These are phyloP conservation scores for Asterochloris sp. DNA, from an alignment of 139 green algal species.

Conservation along the genomic window DNA sequence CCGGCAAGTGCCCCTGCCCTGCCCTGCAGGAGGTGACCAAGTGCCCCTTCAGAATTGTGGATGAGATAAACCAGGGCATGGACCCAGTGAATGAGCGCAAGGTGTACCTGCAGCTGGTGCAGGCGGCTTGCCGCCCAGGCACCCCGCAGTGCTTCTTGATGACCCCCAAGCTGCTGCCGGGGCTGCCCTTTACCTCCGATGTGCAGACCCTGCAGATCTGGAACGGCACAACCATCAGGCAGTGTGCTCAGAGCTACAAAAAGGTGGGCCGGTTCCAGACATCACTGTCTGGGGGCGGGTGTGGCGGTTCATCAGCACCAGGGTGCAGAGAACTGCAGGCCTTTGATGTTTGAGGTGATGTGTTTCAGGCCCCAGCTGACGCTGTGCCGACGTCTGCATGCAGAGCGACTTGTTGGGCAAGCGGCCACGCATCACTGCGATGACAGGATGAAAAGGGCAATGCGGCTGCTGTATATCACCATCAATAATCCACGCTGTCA, in stretches of 20 bases:
- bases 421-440: too few species aligned
- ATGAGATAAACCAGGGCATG: slow-evolving; percentile 99
- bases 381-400: too few species aligned
- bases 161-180: slow-evolving; percentile 95
- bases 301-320: too few species aligned
- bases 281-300: too few species aligned
- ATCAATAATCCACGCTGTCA: too few species aligned
- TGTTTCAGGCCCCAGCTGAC: too few species aligned
- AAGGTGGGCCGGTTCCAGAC: too few species aligned
- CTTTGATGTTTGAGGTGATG: too few species aligned
- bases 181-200: slow-evolving; percentile 72
- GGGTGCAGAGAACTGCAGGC: too few species aligned
- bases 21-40: slow-evolving; percentile 70
- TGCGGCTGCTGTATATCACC: too few species aligned
- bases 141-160: slow-evolving; percentile 94
- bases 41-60: slow-evolving; percentile 95
- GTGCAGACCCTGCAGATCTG: slow-evolving; percentile 80
- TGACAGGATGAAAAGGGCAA: too few species aligned
- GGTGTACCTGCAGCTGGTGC: slow-evolving; percentile 85
- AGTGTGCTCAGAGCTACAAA: neutral
- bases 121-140: slow-evolving; percentile 47
- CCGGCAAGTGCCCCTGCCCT: neutral
- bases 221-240: slow-evolving; percentile 60
- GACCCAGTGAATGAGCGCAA: slow-evolving; percentile 94
- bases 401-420: too few species aligned